A percentile compares a stretch with the other conserved stretches of the same genome.
Conservation (phyloP, 2,329 filamentous ascomycete genomes). For the Dactylellina haptotyla region DNA sequence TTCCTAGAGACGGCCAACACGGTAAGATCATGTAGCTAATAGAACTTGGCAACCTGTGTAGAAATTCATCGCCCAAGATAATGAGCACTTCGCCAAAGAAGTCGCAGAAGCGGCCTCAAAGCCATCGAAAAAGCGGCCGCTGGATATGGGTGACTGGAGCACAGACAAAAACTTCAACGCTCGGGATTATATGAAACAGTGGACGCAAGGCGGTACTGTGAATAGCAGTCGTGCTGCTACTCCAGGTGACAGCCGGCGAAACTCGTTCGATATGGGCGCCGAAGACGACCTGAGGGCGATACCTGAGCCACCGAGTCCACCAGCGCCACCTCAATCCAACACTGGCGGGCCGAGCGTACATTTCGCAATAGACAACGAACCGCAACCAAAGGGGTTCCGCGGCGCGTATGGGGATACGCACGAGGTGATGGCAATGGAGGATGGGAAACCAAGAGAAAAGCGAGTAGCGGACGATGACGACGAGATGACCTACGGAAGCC, state of each 20-base stretch:
- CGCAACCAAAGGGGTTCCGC: background rate
- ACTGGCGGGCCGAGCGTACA: conserved; percentile 31
- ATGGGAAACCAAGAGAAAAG: conserved; percentile 14
- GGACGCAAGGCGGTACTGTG: conserved; percentile 32
- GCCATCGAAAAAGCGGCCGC: conserved; percentile 33
- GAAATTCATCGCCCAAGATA: conserved; percentile 57
- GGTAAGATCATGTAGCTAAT: background rate
- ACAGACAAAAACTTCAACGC: conserved; percentile 17
- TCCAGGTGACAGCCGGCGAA: conserved; percentile 43
- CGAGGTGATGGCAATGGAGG: conserved; percentile 28
- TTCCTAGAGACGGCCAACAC: background rate
- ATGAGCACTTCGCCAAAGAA: conserved; percentile 55
- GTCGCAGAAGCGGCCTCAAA: conserved; percentile 26
- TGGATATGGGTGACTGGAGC: conserved; percentile 26
- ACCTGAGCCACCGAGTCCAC: conserved; percentile 44
- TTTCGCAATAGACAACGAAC: conserved; percentile 35
- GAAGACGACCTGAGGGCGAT: conserved; percentile 23
- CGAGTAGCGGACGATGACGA: conserved; percentile 29
- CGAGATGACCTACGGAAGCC: conserved; percentile 44
- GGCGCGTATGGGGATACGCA: conserved; percentile 27
- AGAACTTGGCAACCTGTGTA: conserved; percentile 23
- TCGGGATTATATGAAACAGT: conserved; percentile 30
- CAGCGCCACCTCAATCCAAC: conserved; percentile 6
- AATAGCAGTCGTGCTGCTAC: conserved; percentile 48
- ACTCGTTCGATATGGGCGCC: conserved; percentile 29